Base-by-base conservation (phyloP, 345 rosid species). In the Lepidium africanum region DNA sequence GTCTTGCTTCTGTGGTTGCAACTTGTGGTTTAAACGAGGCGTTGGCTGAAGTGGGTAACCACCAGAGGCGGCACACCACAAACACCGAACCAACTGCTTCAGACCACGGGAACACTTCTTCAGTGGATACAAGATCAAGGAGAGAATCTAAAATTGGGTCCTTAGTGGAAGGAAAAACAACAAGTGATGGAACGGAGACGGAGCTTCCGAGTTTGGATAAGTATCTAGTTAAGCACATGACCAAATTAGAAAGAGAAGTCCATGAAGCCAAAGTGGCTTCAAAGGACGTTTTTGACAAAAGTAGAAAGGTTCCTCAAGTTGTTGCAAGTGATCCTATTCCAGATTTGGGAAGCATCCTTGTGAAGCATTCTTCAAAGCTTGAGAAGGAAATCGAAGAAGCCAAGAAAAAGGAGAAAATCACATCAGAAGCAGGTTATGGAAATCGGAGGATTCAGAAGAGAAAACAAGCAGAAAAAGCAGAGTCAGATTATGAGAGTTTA, bases 1-100 rank as follows among this genome's bases (percentile, higher is more conserved):
- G 91, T 41, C 85, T 94, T 65, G 96, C 93, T 56, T 83, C 96
- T 21, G 87, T 87, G 56, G 97, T 94, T 63, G 99, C 99, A 41
- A 91, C 96, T 21, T 80, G 97, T 77, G 99, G 97, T 72, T 79
- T 94, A 76, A 91, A 76, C 84, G 96, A 90, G 69, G 91, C 87
- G 40, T 80, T 94, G 69, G 93, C 91, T 72, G 88, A 91, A 84
- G 81, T 65, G 45, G 86, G 81, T 62, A 71, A 61, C 66, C 68
- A 61, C 66, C 68, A 37, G 54, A 90, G 79, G 78, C 63, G 54
- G 48, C 82, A 71, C 9, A 36, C 36, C 36, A 52, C 49, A 39
- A 55, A 71, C 64, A 70, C 57, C 42, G 77, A 35, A 56, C 70
- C 79, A 56, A 63, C 77, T 54, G 73, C 38, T 62, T 64, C 81